phyloP scores from a whole-genome alignment of 257 asterid species.

The Nicotiana obtusifolia region DNA sequence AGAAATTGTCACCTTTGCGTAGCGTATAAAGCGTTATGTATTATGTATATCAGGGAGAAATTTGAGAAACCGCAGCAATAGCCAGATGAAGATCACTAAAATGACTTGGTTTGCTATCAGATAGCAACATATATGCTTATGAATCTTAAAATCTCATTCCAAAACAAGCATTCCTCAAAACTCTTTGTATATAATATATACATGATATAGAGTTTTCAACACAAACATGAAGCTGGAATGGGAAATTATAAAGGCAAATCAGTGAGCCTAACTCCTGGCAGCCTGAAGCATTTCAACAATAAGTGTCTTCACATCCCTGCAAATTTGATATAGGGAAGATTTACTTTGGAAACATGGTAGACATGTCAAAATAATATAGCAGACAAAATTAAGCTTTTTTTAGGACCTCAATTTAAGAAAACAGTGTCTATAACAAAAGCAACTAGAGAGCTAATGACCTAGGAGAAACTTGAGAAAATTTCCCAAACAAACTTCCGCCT shows the following conservation, averaged over 20 bases:
- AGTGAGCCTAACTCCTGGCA: constrained; percentile 43
- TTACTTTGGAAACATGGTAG: neutral
- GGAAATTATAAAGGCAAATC: constrained; percentile 8
- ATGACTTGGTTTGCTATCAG: too few relatives aligned
- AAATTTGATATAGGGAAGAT: neutral
- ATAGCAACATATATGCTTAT: too few relatives aligned
- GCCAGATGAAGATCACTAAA: too few relatives aligned
- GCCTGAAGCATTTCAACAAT: constrained; percentile 91
- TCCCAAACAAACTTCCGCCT: neutral
- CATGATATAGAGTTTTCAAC: neutral
- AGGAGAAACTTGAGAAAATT: neutral
- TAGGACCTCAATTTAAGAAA: neutral
- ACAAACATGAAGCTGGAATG: neutral
- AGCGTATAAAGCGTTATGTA: too few relatives aligned
- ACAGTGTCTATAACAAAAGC: neutral
- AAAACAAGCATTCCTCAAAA: neutral
- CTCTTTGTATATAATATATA: neutral
- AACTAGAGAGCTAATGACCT: too few relatives aligned
- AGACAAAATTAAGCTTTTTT: neutral
- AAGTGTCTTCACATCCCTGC: constrained; percentile 79
- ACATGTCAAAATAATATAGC: neutral
- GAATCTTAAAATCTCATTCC: too few relatives aligned
- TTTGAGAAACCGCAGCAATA: too few relatives aligned
- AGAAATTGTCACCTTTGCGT: too few relatives aligned
- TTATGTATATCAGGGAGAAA: too few relatives aligned